Base-by-base conservation (phyloP, 1,284 basidiomycete genomes). In the Cutaneotrichosporon dermatis region DNA sequence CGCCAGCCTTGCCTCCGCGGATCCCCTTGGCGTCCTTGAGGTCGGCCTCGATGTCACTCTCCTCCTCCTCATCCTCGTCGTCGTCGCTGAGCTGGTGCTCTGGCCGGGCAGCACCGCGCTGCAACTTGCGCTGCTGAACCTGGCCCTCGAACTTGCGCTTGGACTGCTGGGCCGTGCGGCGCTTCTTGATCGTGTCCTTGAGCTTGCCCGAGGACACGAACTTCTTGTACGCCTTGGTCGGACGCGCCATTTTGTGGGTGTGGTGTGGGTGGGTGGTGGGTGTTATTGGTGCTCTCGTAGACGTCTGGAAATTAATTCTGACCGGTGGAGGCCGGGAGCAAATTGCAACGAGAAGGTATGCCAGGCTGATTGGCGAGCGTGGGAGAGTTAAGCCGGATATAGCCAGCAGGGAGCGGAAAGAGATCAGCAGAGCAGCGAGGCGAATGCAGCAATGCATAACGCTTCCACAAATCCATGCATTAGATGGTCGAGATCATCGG, bases 121-220 rank as follows among this genome's bases (percentile, higher is more conserved):
- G 73, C 58, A 77, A 69, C 53, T 63, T 45, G 53, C 76, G 70
- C 63, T 74, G 65, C 45, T 68, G 45, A 54, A 67, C 71, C 53
- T 85, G 80, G 50, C 82, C 80, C 67, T 89, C 84, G n/a, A 84
- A 81, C 74, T 86, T 86, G 75, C 86, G 87, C 71, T 84, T 84
- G 62, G 84, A 79, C 71, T 90, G 84, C 69, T 91, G 87, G 69
- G 88, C 84, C 67, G 89, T 87, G 58, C 86, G 83, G 42, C 91
- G 82, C 5, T 86, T 83, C 69, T 90, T 83, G 60, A 96, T 94
- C 37, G 86, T 85, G 66, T 89, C 88, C 71, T 90, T 90, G 54
- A 96, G 84, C 72, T 89, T 87, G 1, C 92, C 92, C 59, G 88
- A 90, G 2, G 89, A 82, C 9, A 87, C 88, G 68, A 93, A 94